Percentiles rank a stretch among this genome's conserved stretches.
Conservation (phyloP, 208 protist genomes). For the Naegleria fowleri region DNA sequence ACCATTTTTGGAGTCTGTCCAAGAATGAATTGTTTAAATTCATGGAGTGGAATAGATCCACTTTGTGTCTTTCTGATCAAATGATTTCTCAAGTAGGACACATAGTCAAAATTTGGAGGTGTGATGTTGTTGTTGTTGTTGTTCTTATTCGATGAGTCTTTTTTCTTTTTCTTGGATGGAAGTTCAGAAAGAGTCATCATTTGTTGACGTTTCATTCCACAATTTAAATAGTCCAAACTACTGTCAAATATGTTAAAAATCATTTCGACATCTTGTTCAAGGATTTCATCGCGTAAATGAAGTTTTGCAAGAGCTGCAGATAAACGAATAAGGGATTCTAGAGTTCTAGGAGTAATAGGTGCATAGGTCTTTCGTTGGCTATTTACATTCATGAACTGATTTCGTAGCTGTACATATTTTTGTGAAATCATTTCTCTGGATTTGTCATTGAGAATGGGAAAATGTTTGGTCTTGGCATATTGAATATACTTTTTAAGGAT, state of each 20-base stretch:
- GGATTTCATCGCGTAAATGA: conserved; percentile 91
- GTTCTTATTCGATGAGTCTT: background rate
- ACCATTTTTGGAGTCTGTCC: background rate
- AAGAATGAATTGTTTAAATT: background rate
- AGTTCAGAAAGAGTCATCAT: background rate
- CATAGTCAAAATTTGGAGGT: background rate
- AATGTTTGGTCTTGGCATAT: conserved; percentile 82
- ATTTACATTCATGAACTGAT: conserved; percentile 61
- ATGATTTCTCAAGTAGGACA: background rate
- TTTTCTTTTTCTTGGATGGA: background rate
- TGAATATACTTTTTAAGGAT: conserved; percentile 96
- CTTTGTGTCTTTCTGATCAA: background rate
- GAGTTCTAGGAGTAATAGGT: conserved; percentile 94
- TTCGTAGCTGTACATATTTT: conserved; percentile 93
- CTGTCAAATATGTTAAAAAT: conserved; percentile 80
- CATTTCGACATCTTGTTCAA: conserved; percentile 91
- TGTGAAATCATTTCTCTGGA: conserved; percentile 83
- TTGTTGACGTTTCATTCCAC: background rate
- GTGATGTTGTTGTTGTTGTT: background rate
- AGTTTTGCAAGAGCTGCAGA: conserved; percentile 93
- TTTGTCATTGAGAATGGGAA: conserved; percentile 78
- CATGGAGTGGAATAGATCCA: background rate
- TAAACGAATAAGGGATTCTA: conserved; percentile 97
- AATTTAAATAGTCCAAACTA: conserved; percentile 1
- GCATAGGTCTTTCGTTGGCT: background rate